Percentiles rank a stretch among this genome's conserved stretches.
phyloP scores from a whole-genome alignment of 345 rosid species.

The Hevea brasiliensis region DNA sequence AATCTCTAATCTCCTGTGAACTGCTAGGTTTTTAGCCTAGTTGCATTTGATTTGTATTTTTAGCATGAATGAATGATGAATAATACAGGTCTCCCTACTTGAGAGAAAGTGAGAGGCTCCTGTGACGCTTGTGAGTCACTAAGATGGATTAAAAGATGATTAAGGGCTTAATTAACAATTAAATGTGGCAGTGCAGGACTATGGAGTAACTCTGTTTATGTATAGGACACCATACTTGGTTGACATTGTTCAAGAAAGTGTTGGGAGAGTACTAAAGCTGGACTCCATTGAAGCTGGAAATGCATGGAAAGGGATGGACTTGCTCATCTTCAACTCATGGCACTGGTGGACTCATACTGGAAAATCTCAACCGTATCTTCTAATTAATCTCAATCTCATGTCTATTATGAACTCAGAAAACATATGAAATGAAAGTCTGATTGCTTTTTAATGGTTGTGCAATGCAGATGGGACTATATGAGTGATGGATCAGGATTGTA shows the following conservation, averaged over 20 bases:
- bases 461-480: conserved; percentile 73
- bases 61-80: too few species aligned
- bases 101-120: too few species aligned
- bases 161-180: neutral
- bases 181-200: conserved; percentile 45
- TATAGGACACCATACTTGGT: conserved; percentile 68
- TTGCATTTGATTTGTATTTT: too few species aligned
- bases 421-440: too few species aligned
- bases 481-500: conserved; percentile 54
- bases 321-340: conserved; percentile 82
- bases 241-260: conserved; percentile 51
- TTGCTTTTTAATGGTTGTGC: too few species aligned
- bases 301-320: conserved; percentile 85
- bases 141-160: too few species aligned
- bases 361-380: conserved; percentile 61
- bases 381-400: too few species aligned
- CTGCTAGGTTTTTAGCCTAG: too few species aligned
- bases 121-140: too few species aligned
- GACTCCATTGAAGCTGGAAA: conserved; percentile 55
- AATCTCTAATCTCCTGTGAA: too few species aligned
- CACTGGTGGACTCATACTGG: conserved; percentile 95
- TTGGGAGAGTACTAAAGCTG: conserved; percentile 64
- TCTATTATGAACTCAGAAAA: too few species aligned
- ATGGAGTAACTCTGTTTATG: conserved; percentile 58
- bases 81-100: too few species aligned